Conservation (phyloP, 2,329 filamentous ascomycete genomes). For the Ophiosphaerella korrae region DNA sequence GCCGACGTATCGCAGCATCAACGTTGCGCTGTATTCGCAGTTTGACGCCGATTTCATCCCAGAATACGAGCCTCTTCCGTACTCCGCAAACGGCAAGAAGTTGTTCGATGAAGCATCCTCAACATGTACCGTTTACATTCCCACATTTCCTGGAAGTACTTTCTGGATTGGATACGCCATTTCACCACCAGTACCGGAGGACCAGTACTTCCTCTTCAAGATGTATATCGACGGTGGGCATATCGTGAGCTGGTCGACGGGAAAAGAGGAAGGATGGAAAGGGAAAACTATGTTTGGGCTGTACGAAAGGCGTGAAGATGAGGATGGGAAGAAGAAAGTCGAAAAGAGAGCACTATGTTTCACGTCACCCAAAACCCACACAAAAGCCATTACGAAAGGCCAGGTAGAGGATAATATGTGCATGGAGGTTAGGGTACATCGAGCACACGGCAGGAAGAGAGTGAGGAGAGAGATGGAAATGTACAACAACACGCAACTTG, state of each 20-base stretch:
- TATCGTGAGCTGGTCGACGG: slow-evolving; percentile 52
- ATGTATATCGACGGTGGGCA: slow-evolving; percentile 48
- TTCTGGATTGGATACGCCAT: slow-evolving; percentile 53
- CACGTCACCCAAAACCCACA: slow-evolving; percentile 15
- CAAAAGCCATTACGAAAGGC: slow-evolving; percentile 14
- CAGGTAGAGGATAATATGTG: slow-evolving; percentile 30
- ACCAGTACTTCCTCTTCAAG: slow-evolving; percentile 53
- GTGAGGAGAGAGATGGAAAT: slow-evolving; percentile 34
- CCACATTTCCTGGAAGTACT: slow-evolving; percentile 41
- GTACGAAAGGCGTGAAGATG: slow-evolving; percentile 41
- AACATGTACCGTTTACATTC: slow-evolving; percentile 45
- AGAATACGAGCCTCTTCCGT: slow-evolving; percentile 40
- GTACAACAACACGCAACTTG: slow-evolving; percentile 29
- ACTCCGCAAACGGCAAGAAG: slow-evolving; percentile 8
- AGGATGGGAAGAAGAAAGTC: slow-evolving; percentile 34
- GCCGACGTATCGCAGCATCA: slow-evolving; percentile 47
- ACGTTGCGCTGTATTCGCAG: slow-evolving; percentile 49
- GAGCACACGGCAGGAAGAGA: slow-evolving; percentile 49
- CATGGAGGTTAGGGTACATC: slow-evolving; percentile 51
- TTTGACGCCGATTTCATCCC: slow-evolving; percentile 48
- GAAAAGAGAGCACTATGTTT: slow-evolving; percentile 53
- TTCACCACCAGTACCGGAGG: slow-evolving; percentile 34
- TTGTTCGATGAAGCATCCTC: slow-evolving; percentile 29
- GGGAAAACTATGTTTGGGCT: slow-evolving; percentile 55
- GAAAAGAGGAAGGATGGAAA: slow-evolving; percentile 48